Evolutionary conservation across 768 basidiomycete species (phyloP), one percentile per base, ranked within the genome.

Genomic region (Pisolithus albus): DNA sequence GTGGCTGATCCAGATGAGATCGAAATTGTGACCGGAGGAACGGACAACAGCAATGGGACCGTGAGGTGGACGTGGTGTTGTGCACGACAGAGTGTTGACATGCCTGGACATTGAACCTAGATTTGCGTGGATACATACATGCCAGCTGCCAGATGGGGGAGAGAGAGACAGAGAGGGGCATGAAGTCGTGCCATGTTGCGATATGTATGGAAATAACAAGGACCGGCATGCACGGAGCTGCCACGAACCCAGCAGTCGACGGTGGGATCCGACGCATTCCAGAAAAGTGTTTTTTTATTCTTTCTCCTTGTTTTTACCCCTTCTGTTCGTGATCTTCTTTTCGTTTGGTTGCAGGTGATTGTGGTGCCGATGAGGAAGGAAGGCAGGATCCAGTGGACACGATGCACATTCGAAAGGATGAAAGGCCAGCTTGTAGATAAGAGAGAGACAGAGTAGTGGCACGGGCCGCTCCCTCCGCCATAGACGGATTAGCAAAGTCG

Each of bases 191-290:
- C 23, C 19, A 23, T 9, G 19, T 15, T 43, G 42, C 23, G 42
- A 43, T 21, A 21, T 41, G 40, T 55, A 52, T 44, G 55, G 59
- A 50, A 53, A 56, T 56, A 56, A 53, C 13, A 56, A 51, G 28
- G 47, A 52, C 53, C 50, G 54, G 50, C 39, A 49, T 47, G 26
- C 46, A 61, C 61, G 54, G 58, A 49, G 30, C 11, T 55, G 40
- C 34, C 42, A 44, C 23, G 23, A 43, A 43, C 23, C 9, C 42
- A 21, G 42, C 26, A 19, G 18, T n/a, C n/a, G n/a, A n/a, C 54
- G 52, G 58, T 15, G 50, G 44, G 38, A 42, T 41, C 50, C 53
- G 56, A 37, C 18, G 32, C 47, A 38, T 39, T 49, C 4, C 46
- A 42, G 7, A 37, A 53, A 59, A 49, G 56, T 54, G 49, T 15